These are phyloP conservation scores for Angophora floribunda DNA, from an alignment of 345 rosid species.

Conservation along the genomic window DNA sequence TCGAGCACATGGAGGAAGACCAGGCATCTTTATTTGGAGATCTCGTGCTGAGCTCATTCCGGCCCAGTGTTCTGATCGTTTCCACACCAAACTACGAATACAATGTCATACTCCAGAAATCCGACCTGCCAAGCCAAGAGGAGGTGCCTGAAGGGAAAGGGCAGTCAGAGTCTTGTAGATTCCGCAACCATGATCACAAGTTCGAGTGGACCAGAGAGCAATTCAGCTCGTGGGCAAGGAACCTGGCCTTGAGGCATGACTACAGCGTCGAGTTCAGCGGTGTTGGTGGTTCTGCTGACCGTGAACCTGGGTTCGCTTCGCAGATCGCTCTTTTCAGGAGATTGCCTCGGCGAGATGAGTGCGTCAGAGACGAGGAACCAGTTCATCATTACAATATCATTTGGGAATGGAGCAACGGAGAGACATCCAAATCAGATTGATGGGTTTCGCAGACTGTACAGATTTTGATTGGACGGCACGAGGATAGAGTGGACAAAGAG, in stretches of 20 bases:
- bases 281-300: constrained; percentile 69
- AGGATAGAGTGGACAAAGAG: neutral
- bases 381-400: constrained; percentile 32
- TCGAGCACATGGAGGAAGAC: constrained; percentile 97
- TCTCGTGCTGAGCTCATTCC: constrained; percentile 44
- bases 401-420: constrained; percentile 67
- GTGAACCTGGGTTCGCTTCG: constrained; percentile 84
- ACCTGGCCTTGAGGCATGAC: constrained; percentile 41
- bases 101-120: constrained; percentile 68
- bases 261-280: constrained; percentile 81
- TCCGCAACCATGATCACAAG: constrained; percentile 95
- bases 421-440: neutral
- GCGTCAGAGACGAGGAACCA: neutral
- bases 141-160: constrained; percentile 42
- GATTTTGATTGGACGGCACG: neutral
- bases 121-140: constrained; percentile 31
- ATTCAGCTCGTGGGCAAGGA: constrained; percentile 63
- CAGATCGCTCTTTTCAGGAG: constrained; percentile 77
- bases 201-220: constrained; percentile 96
- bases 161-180: constrained; percentile 37
- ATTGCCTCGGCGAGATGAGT: neutral
- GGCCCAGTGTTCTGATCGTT: constrained; percentile 59
- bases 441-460: neutral
- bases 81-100: constrained; percentile 96
- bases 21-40: constrained; percentile 64